These are phyloP conservation scores for Zalaria obscura DNA, from an alignment of 2,329 filamentous ascomycete species.

Conservation along the genomic window DNA sequence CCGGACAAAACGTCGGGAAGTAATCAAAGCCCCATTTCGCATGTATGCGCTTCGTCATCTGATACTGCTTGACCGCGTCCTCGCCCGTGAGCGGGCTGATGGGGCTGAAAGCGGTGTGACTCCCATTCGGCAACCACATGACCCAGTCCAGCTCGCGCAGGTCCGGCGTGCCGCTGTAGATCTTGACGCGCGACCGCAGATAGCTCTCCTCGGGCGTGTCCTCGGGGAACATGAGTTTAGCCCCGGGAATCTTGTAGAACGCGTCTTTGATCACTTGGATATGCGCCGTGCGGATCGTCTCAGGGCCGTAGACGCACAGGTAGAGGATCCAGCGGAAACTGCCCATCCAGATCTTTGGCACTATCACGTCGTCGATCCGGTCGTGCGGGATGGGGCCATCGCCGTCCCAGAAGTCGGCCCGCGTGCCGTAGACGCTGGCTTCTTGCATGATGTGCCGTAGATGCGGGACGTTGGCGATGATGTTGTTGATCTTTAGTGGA, in stretches of 20 bases:
- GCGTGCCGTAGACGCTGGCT: constrained; percentile 19
- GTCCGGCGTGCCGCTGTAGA: constrained; percentile 17
- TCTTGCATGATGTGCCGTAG: constrained; percentile 32
- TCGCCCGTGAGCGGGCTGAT: constrained; percentile 35
- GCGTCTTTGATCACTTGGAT: constrained; percentile 27
- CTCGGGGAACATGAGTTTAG: constrained; percentile 27
- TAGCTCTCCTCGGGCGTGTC: constrained; percentile 21
- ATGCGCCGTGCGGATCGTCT: constrained; percentile 14
- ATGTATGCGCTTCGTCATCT: constrained; percentile 18
- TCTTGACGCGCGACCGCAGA: constrained; percentile 15
- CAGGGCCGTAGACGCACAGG: constrained; percentile 26
- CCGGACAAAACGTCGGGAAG: constrained; percentile 36
- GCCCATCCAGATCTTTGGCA: constrained; percentile 19
- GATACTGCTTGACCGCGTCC: constrained; percentile 32
- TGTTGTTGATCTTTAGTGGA: constrained; percentile 24
- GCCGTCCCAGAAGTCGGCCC: constrained; percentile 6
- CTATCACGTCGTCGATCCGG: constrained; percentile 24
- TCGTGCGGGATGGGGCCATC: constrained; percentile 23
- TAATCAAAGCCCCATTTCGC: constrained; percentile 36
- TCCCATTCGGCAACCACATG: constrained; percentile 39
- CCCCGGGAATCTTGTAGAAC: constrained; percentile 28
- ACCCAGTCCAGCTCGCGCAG: constrained; percentile 27
- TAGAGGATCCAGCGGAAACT: constrained; percentile 39
- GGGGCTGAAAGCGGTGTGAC: constrained; percentile 38
- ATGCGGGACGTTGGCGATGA: constrained; percentile 35